Percentiles rank a stretch among this genome's conserved stretches.
phyloP scores from a whole-genome alignment of 257 asterid genomes.

The Primulina huaijiensis region DNA sequence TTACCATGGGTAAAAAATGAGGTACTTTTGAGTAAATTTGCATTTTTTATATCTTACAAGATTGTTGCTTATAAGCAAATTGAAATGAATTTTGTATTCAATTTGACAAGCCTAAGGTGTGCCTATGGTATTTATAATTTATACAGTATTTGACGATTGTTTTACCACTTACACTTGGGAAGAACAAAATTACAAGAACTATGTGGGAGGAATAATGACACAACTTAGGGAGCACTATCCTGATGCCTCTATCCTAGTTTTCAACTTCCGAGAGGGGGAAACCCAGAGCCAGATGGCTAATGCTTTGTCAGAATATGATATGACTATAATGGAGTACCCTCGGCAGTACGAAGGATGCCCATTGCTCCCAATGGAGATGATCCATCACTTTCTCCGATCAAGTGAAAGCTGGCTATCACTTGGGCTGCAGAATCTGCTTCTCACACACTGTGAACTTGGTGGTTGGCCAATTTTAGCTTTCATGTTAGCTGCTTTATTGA shows the following conservation, averaged over 20 bases:
- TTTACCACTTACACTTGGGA: slow-evolving; percentile 77
- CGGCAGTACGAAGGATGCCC: slow-evolving; percentile 92
- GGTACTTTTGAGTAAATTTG: not conserved
- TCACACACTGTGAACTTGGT: slow-evolving; percentile 91
- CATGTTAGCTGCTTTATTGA: slow-evolving; percentile 81
- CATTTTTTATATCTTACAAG: not conserved
- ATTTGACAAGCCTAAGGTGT: slow-evolving; percentile 22
- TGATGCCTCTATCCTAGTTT: slow-evolving; percentile 77
- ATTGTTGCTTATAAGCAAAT: not conserved
- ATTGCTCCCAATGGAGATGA: slow-evolving; percentile 87
- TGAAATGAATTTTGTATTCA: not conserved
- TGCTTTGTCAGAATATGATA: slow-evolving; percentile 70
- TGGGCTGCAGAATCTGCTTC: slow-evolving; percentile 83
- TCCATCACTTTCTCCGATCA: slow-evolving; percentile 86
- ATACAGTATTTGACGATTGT: slow-evolving; percentile 84
- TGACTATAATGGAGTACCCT: slow-evolving; percentile 94
- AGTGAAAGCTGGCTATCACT: slow-evolving; percentile 97
- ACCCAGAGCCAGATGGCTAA: slow-evolving; percentile 60
- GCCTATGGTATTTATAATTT: slow-evolving; percentile 20
- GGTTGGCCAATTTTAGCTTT: slow-evolving; percentile 97
- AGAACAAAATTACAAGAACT: slow-evolving; percentile 59
- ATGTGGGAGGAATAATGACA: slow-evolving; percentile 62
- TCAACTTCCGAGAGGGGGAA: slow-evolving; percentile 77
- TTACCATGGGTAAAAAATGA: not conserved
- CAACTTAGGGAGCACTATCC: slow-evolving; percentile 74